Base-by-base conservation (phyloP, 1,284 basidiomycete species). In the Athelia sp. region DNA sequence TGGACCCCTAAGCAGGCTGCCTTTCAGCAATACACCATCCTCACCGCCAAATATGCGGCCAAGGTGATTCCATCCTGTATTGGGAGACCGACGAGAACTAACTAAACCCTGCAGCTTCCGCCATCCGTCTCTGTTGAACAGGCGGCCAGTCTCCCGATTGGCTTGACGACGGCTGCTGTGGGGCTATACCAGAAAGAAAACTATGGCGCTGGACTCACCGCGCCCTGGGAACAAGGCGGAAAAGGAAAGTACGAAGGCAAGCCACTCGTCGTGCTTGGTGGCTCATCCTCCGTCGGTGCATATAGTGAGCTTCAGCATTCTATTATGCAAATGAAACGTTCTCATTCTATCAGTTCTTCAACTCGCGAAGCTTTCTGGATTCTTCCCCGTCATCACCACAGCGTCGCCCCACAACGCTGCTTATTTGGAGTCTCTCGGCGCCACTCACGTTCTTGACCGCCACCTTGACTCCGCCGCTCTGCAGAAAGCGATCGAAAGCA, bases 271-370 rank as follows among this genome's bases (percentile, higher is more conserved):
- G 56, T 73, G 15, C 50, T 71, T 18, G 69, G 67, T 15, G 72
- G 71, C 3, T 56, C 66, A 6, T 54, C 58, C 9, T 63, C 62
- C 13, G 64, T 71, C 18, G 71, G 72, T 3, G 61, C 68, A 56
- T 70, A 59, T 32, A 57, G 64, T 65, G 11, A 23, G 63, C 52
- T 17, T 18, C 8, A 9, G n/a, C 6, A 18, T 40, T 21, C 4
- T 13, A 4, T 11, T 32, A 21, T 24, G 9, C 11, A 17, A n/a
- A 19, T 44, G n/a, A 2, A 38, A 36, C 14, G 15, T 19, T 9
- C 17, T 42, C 19, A 42, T 19, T 35, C 4, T 18, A 8, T 29
- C 21, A 64, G 68, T 58, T 2, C 58, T 72, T 29, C 69, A 71
- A 54, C 59, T 71, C 19, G 58, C 63, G 10, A 62, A 52, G 47